phyloP scores from a whole-genome alignment of 1,284 basidiomycete species.

The Cryptococcus wingfieldii region DNA sequence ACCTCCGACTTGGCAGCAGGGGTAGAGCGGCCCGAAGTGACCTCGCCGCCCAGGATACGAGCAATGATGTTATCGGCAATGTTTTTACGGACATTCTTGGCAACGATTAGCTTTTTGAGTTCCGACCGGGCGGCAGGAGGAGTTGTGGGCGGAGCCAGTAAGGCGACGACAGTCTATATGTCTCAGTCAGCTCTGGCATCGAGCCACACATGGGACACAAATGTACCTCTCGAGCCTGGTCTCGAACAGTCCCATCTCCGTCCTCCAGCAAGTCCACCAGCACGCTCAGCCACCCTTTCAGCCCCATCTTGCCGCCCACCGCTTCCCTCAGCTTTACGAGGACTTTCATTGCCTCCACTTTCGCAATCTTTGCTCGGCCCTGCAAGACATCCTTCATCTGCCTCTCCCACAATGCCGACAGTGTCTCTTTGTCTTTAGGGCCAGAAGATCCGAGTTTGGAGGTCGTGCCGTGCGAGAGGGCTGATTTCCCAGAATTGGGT shows the following conservation, averaged over 20 bases:
- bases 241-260: slow-evolving; percentile 81
- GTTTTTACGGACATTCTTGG: slow-evolving; percentile 77
- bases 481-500: background rate
- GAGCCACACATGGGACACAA: too few relatives aligned
- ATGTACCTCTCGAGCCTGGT: slow-evolving; percentile 61
- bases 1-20: slow-evolving; percentile 3
- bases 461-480: slow-evolving; percentile 29
- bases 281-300: slow-evolving; percentile 72
- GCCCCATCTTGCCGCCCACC: slow-evolving; percentile 69
- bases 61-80: slow-evolving; percentile 56
- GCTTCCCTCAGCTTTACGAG: slow-evolving; percentile 61
- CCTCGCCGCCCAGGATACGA: slow-evolving; percentile 42
- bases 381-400: slow-evolving; percentile 66
- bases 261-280: slow-evolving; percentile 86
- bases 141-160: slow-evolving; percentile 76
- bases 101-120: slow-evolving; percentile 84
- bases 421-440: slow-evolving; percentile 70
- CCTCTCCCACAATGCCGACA: slow-evolving; percentile 70
- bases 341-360: slow-evolving; percentile 45
- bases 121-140: slow-evolving; percentile 83
- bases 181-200: background rate
- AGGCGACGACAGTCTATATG: slow-evolving; percentile 65
- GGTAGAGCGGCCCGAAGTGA: slow-evolving; percentile 5
- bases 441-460: slow-evolving; percentile 45
- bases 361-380: slow-evolving; percentile 71